phyloP scores from a whole-genome alignment of 106 monocot species.

The Dendrobium chrysotoxum region DNA sequence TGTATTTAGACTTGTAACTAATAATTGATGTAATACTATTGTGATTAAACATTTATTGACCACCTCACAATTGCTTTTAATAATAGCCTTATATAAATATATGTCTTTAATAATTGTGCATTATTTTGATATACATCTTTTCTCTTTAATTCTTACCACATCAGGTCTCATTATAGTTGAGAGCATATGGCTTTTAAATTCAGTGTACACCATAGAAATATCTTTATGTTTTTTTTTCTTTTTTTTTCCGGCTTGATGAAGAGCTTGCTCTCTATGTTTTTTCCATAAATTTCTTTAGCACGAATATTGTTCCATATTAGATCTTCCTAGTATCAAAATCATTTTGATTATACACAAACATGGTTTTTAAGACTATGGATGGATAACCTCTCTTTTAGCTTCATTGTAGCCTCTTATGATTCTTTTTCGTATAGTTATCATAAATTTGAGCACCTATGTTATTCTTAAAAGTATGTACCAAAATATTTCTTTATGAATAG shows the following conservation, averaged over 20 bases:
- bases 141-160: neutral
- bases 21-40: neutral
- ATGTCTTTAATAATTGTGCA: neutral
- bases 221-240: neutral
- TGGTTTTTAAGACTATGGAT: neutral
- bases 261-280: too few species aligned
- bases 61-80: neutral
- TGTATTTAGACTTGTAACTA: too few species aligned
- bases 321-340: neutral
- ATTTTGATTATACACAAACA: neutral
- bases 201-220: neutral
- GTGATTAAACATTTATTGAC: neutral
- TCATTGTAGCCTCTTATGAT: neutral
- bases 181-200: neutral
- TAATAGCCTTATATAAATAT: neutral
- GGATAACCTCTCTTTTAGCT: neutral
- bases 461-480: neutral
- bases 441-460: neutral
- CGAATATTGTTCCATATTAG: neutral
- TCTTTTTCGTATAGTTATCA: neutral
- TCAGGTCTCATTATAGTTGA: neutral
- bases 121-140: neutral
- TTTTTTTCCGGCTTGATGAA: neutral
- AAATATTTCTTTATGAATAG: neutral
- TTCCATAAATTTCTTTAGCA: neutral